phyloP scores from a whole-genome alignment of 441 rosid species.

The Melastoma candidum region DNA sequence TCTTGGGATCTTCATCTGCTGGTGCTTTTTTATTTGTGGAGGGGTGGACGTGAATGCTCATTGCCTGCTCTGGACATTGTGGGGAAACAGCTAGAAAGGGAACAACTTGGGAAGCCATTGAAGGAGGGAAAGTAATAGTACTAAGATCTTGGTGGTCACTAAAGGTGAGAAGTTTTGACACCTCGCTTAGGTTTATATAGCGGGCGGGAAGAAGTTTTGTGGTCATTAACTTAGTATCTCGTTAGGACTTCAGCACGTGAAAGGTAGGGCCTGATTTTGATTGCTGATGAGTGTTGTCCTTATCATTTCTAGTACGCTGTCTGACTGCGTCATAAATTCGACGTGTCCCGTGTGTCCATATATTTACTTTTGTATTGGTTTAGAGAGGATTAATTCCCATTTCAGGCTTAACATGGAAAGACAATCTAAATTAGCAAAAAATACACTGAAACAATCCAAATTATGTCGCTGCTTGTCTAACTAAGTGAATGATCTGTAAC shows the following conservation, averaged over 20 bases:
- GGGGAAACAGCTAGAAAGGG: neutral
- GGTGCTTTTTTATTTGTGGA: neutral
- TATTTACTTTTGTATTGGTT: no score
- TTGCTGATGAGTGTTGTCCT: neutral
- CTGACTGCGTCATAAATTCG: no score
- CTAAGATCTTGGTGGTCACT: neutral
- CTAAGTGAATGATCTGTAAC: no score
- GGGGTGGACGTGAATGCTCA: neutral
- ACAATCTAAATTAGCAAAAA: no score
- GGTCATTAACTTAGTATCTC: neutral
- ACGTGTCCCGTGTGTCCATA: no score
- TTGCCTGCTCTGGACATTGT: no score
- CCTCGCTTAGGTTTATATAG: neutral
- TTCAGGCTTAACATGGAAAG: no score
- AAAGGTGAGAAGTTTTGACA: neutral
- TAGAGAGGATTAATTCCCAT: no score
- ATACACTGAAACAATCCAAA: no score
- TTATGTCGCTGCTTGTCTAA: no score
- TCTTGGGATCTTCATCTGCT: neutral
- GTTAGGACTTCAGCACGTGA: neutral
- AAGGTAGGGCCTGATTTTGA: conserved; percentile 1
- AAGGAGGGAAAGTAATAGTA: neutral
- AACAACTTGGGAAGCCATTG: conserved; percentile 3
- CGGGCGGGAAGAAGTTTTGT: neutral
- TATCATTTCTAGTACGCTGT: no score